phyloP scores from a whole-genome alignment of 768 basidiomycete species.

The Hygrophorus russula region DNA sequence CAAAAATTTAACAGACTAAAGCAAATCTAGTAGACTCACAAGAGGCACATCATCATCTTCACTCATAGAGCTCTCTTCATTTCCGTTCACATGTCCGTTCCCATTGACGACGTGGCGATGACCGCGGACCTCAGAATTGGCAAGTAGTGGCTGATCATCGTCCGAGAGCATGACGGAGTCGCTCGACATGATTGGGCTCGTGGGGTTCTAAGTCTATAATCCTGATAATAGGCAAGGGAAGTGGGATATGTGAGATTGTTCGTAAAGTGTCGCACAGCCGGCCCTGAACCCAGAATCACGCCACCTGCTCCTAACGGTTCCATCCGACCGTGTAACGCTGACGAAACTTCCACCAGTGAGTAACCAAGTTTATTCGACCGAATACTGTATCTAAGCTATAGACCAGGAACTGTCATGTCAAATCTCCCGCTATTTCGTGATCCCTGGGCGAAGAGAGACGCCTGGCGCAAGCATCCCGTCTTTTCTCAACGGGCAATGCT shows the following conservation, averaged over 20 bases:
- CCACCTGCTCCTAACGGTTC: too few species aligned
- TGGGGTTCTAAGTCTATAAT: background rate
- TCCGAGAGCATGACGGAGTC: constrained; percentile 44
- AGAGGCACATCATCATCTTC: constrained; percentile 62
- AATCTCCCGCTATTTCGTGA: constrained; percentile 75
- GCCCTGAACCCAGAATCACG: too few species aligned
- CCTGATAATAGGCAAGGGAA: constrained; percentile 12
- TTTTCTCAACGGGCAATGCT: constrained; percentile 85
- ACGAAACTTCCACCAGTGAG: background rate
- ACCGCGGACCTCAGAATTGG: constrained; percentile 26
- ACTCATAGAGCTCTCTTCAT: constrained; percentile 40
- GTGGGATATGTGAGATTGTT: constrained; percentile 28
- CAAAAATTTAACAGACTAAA: constrained; percentile 14
- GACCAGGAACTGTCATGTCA: constrained; percentile 30
- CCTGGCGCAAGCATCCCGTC: constrained; percentile 85
- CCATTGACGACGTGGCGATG: constrained; percentile 24
- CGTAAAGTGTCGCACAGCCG: constrained; percentile 31
- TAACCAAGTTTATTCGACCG: background rate
- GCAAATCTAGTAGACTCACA: constrained; percentile 29
- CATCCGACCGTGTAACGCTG: background rate
- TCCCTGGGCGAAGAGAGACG: constrained; percentile 89
- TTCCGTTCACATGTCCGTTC: constrained; percentile 31
- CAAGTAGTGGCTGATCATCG: constrained; percentile 43
- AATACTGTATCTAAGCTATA: background rate
- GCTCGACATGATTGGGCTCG: constrained; percentile 27